Percentiles rank a stretch among this genome's conserved stretches.
phyloP scores from a whole-genome alignment of 2,329 filamentous ascomycete genomes.

The Diaporthe ilicicola region DNA sequence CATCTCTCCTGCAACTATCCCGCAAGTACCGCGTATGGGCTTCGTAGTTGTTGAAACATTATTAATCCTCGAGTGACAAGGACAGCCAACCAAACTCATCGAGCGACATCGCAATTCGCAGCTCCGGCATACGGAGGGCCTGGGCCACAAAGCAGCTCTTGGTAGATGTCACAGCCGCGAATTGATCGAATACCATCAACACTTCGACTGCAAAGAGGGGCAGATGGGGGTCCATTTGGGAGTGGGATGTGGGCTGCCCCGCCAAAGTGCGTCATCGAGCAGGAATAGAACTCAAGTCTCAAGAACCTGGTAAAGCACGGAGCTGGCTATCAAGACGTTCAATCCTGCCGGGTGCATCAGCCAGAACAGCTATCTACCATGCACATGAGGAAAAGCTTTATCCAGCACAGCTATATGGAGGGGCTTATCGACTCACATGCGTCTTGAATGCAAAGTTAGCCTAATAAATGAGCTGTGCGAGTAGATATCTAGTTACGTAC shows the following conservation, averaged over 20 bases:
- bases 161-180: conserved; percentile 3
- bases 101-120: conserved; percentile 21
- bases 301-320: neutral
- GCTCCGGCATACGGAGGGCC: conserved; percentile 23
- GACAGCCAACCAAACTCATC: neutral
- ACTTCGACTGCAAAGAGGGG: conserved; percentile 19
- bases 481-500: conserved; percentile 2
- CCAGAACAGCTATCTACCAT: neutral
- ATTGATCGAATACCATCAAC: conserved; percentile 17
- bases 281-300: neutral
- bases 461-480: too few species aligned
- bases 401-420: neutral
- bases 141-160: neutral
- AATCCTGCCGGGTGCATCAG: neutral
- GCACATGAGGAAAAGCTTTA: neutral
- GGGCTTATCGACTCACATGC: neutral
- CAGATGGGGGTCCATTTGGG: neutral
- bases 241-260: conserved; percentile 25
- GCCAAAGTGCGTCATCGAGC: conserved; percentile 18
- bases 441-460: neutral
- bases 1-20: neutral
- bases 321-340: neutral
- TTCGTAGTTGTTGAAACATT: neutral
- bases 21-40: neutral
- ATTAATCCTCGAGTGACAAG: conserved; percentile 8